phyloP scores from a whole-genome alignment of 1,284 basidiomycete genomes.

The Moesziomyces antarcticus region DNA sequence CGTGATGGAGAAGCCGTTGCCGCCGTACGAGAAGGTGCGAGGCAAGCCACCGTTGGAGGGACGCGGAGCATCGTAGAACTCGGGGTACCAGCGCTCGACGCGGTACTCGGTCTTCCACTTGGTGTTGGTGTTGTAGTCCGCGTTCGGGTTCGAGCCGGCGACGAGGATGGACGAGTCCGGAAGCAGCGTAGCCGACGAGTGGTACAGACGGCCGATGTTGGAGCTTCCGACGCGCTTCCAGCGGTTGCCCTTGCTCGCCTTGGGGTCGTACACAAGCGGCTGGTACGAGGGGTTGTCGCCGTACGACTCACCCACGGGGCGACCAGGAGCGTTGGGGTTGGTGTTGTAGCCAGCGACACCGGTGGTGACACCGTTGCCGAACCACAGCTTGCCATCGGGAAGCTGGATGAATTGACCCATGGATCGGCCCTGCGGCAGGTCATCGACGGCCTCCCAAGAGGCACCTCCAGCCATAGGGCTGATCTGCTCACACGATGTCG shows the following conservation, averaged over 20 bases:
- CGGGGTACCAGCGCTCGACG: constrained; percentile 59
- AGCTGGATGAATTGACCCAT: constrained; percentile 62
- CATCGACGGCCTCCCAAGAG: constrained; percentile 47
- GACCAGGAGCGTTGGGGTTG: constrained; percentile 41
- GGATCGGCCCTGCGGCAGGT: constrained; percentile 47
- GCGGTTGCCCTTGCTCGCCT: constrained; percentile 45
- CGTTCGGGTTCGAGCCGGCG: constrained; percentile 59
- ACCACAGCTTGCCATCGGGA: constrained; percentile 59
- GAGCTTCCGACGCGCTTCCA: constrained; percentile 45
- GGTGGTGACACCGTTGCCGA: constrained; percentile 60
- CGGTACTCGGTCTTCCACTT: constrained; percentile 55
- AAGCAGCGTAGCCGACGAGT: constrained; percentile 55
- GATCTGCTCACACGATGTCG: constrained; percentile 58
- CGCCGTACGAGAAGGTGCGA: constrained; percentile 52
- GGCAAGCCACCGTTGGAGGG: constrained; percentile 52
- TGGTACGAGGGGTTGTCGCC: constrained; percentile 57
- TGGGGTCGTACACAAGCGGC: constrained; percentile 58
- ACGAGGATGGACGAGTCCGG: constrained; percentile 60
- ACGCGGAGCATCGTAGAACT: constrained; percentile 54
- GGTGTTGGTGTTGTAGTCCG: constrained; percentile 40
- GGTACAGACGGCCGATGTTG: constrained; percentile 58
- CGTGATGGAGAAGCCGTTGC: constrained; percentile 47
- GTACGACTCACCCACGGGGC: constrained; percentile 64
- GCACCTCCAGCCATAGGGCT: constrained; percentile 36
- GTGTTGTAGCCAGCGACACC: constrained; percentile 61